Evolutionary conservation across 1,139 yeast genomes (phyloP).

Genomic region (Yamadazyma sp.): DNA sequence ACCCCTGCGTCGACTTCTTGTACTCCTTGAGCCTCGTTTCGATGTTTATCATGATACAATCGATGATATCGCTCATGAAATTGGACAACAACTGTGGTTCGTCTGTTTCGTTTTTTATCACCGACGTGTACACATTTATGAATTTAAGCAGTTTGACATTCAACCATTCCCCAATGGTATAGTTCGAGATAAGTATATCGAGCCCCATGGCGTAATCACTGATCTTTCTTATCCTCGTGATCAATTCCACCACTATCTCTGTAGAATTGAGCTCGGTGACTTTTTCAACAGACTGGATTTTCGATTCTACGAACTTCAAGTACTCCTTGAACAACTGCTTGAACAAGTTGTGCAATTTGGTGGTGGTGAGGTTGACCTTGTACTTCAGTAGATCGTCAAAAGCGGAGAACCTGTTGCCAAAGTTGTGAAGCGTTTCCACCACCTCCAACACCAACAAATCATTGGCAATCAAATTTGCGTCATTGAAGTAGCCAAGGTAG

Average conservation of each 20-base stretch:
- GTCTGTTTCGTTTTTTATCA: constrained; percentile 35
- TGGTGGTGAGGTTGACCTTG: constrained; percentile 15
- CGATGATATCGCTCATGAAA: constrained; percentile 73
- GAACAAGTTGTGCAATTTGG: constrained; percentile 20
- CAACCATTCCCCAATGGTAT: constrained; percentile 70
- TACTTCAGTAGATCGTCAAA: constrained; percentile 16
- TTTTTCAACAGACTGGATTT: constrained; percentile 42
- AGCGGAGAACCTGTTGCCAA: constrained; percentile 9
- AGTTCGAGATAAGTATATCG: constrained; percentile 47
- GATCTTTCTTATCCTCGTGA: constrained; percentile 61
- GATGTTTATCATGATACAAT: constrained; percentile 61
- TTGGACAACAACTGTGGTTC: constrained; percentile 52
- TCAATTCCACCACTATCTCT: constrained; percentile 65
- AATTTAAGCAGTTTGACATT: constrained; percentile 55
- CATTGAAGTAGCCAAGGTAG: constrained; percentile 16
- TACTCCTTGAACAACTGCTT: constrained; percentile 56
- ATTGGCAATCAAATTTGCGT: constrained; percentile 20
- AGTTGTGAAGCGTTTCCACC: constrained; percentile 25
- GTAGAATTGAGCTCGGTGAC: constrained; percentile 66
- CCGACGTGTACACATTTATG: constrained; percentile 50
- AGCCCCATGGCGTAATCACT: constrained; percentile 64
- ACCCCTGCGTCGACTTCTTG: constrained; percentile 62
- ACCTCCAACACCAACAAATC: constrained; percentile 46
- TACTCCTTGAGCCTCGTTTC: constrained; percentile 55
- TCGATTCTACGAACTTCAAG: constrained; percentile 52